These are phyloP conservation scores for Aaosphaeria pasadenensis DNA, from an alignment of 2,329 filamentous ascomycete species.

Conservation along the genomic window DNA sequence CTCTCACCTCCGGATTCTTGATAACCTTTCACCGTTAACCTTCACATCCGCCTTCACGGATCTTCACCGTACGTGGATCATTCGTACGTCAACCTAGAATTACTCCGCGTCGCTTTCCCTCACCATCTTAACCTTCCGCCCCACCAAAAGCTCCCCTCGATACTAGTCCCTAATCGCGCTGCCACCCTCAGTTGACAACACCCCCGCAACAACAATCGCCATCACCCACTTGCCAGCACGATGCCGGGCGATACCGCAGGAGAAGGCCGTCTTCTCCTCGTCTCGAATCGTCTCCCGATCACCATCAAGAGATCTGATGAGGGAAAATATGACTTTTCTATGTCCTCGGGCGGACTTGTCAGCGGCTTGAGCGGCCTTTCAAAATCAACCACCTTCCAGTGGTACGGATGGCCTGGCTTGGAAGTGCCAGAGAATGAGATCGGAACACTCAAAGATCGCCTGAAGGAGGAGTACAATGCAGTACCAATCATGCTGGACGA, in stretches of 20 bases:
- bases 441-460: slow-evolving; percentile 66
- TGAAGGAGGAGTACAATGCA: slow-evolving; percentile 85
- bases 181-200: background rate
- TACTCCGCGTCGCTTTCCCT: no score
- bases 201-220: background rate
- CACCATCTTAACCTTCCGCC: no score
- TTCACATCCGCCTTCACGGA: no score
- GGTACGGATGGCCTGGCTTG: slow-evolving; percentile 97
- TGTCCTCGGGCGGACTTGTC: slow-evolving; percentile 95
- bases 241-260: background rate
- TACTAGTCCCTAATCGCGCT: background rate
- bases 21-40: no score
- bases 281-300: slow-evolving; percentile 93
- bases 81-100: no score
- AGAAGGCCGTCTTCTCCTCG: slow-evolving; percentile 65
- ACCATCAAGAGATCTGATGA: slow-evolving; percentile 93
- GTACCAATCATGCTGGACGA: slow-evolving; percentile 92
- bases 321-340: slow-evolving; percentile 88
- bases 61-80: no score
- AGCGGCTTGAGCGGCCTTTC: slow-evolving; percentile 87
- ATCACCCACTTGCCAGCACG: no score
- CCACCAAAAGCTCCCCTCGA: background rate
- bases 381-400: slow-evolving; percentile 92
- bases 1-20: no score
- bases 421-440: slow-evolving; percentile 86